Evolutionary conservation across 1,284 basidiomycete species (phyloP).

Genomic region (Anthracocystis setariae): DNA sequence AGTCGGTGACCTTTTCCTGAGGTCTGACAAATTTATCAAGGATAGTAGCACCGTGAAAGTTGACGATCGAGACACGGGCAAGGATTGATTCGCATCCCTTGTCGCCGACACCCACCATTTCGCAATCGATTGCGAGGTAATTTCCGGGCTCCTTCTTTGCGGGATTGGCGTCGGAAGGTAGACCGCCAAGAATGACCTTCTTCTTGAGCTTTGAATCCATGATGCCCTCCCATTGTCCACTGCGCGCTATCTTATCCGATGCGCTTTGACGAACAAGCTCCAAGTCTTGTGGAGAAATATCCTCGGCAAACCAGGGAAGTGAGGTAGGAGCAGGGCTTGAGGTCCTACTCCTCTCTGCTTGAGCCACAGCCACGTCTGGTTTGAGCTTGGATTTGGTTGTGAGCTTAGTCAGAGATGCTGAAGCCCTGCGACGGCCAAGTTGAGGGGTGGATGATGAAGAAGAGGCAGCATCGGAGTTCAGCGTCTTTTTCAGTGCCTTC

Average conservation of each 20-base stretch:
- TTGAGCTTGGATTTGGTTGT: slow-evolving; percentile 17
- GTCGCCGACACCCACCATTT: slow-evolving; percentile 95
- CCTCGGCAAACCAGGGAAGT: slow-evolving; percentile 64
- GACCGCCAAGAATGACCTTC: slow-evolving; percentile 52
- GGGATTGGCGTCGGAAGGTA: slow-evolving; percentile 25
- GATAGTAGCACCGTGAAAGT: slow-evolving; percentile 83
- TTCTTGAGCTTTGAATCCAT: slow-evolving; percentile 50
- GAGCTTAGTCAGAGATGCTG: slow-evolving; percentile 4
- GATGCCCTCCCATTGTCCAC: slow-evolving; percentile 54
- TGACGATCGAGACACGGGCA: slow-evolving; percentile 90
- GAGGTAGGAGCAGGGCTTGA: slow-evolving; percentile 26
- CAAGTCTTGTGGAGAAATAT: slow-evolving; percentile 59
- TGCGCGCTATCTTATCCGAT: slow-evolving; percentile 31
- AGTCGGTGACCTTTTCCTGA: slow-evolving; percentile 89
- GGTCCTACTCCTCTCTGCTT: slow-evolving; percentile 12
- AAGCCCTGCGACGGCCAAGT: slow-evolving; percentile 4
- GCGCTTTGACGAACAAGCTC: slow-evolving; percentile 49
- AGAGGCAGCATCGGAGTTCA: slow-evolving; percentile 24
- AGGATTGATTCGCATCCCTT: slow-evolving; percentile 83
- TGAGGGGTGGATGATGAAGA: slow-evolving; percentile 9
- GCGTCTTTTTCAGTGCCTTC: slow-evolving; percentile 56
- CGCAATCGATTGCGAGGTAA: slow-evolving; percentile 88
- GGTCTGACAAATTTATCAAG: slow-evolving; percentile 89
- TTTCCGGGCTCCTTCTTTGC: slow-evolving; percentile 72
- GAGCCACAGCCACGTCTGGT: not conserved